phyloP scores from a whole-genome alignment of 2,329 filamentous ascomycete species.

The Xylariaceae sp. region DNA sequence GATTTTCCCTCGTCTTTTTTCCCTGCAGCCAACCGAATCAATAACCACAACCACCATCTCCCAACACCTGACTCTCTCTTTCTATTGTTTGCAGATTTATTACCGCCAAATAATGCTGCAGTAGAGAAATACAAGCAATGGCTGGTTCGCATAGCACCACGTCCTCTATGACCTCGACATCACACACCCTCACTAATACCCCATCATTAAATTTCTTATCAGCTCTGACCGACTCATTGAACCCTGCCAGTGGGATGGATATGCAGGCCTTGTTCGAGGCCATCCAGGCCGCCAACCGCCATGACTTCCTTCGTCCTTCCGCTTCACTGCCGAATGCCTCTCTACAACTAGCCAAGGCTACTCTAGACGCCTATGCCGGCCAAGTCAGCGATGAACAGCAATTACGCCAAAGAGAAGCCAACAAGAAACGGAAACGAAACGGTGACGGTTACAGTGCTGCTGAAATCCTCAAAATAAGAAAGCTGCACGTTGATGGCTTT shows the following conservation, averaged over 20 bases:
- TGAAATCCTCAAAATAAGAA: conserved; percentile 69
- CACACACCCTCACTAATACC: conserved; percentile 57
- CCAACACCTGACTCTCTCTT: background rate
- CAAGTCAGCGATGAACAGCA: conserved; percentile 71
- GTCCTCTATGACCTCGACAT: conserved; percentile 61
- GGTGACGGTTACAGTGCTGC: conserved; percentile 40
- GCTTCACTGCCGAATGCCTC: conserved; percentile 63
- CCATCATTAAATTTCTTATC: conserved; percentile 41
- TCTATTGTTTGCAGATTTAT: background rate
- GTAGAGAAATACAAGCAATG: no score
- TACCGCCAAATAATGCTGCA: no score
- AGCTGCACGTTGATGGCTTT: conserved; percentile 83
- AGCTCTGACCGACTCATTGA: conserved; percentile 32
- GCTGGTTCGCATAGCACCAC: conserved; percentile 44
- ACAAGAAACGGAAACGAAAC: conserved; percentile 71
- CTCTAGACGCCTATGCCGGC: conserved; percentile 72
- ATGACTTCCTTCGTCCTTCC: conserved; percentile 73
- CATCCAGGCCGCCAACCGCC: conserved; percentile 57
- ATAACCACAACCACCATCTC: no score
- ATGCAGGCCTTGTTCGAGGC: conserved; percentile 52
- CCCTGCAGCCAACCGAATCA: conserved; percentile 5
- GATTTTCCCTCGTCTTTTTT: conserved; percentile 3
- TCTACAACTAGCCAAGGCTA: conserved; percentile 72
- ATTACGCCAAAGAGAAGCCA: conserved; percentile 60
- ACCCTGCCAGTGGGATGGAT: conserved; percentile 34